Percentiles rank a stretch among this genome's conserved stretches.
These are phyloP conservation scores for Chrysoporthe puriensis DNA, from an alignment of 2,329 filamentous ascomycete genomes.

Conservation along the genomic window DNA sequence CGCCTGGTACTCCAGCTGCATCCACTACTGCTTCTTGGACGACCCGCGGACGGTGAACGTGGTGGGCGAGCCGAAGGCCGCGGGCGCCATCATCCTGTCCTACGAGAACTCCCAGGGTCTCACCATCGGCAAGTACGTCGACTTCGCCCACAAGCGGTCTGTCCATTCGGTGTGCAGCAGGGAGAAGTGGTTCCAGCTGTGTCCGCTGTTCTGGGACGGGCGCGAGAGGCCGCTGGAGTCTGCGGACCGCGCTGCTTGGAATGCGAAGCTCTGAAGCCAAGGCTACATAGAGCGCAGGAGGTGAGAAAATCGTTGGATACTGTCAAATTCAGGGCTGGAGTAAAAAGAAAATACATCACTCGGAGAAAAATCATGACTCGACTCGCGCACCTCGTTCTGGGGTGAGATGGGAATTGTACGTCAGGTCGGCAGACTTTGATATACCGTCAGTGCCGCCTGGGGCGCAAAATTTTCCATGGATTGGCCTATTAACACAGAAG, in stretches of 20 bases:
- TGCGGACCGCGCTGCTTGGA: slow-evolving; percentile 49
- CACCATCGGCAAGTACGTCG: slow-evolving; percentile 41
- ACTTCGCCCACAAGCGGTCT: slow-evolving; percentile 44
- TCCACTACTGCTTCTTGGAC: slow-evolving; percentile 64
- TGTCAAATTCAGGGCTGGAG: too few species aligned
- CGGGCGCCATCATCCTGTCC: slow-evolving; percentile 31
- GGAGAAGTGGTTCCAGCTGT: slow-evolving; percentile 48
- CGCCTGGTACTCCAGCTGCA: slow-evolving; percentile 60
- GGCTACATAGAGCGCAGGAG: too few species aligned
- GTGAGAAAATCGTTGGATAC: too few species aligned
- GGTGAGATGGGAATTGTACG: too few species aligned
- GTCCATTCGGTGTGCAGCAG: slow-evolving; percentile 41
- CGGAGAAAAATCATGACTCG: too few species aligned
- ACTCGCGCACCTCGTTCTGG: too few species aligned
- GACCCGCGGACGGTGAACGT: slow-evolving; percentile 58
- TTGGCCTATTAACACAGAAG: too few species aligned
- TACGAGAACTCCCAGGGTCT: slow-evolving; percentile 39
- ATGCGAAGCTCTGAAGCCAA: slow-evolving; percentile 45
- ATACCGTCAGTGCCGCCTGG: too few species aligned
- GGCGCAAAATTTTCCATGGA: too few species aligned
- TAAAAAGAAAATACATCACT: too few species aligned
- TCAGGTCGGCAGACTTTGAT: too few species aligned
- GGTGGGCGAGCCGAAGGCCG: slow-evolving; percentile 42
- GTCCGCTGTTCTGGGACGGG: slow-evolving; percentile 53
- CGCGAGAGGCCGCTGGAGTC: slow-evolving; percentile 46